These are phyloP conservation scores for Mallotus repandus DNA, from an alignment of 441 rosid genomes.

Conservation along the genomic window DNA sequence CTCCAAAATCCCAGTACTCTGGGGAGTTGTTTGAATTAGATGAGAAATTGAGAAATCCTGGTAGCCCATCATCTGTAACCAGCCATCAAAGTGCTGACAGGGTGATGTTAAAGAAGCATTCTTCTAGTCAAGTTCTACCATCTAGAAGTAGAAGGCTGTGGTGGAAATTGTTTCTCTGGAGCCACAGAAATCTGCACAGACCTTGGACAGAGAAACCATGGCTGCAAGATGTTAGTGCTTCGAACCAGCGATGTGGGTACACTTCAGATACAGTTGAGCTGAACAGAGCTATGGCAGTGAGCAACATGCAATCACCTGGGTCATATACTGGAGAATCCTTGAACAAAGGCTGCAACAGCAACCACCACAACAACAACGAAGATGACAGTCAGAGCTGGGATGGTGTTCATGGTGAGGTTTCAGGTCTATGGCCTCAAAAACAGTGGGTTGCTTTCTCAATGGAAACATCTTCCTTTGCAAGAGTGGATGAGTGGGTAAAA, in stretches of 20 bases:
- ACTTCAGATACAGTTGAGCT: constrained; percentile 74
- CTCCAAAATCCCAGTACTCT: constrained; percentile 37
- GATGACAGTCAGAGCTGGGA: constrained; percentile 40
- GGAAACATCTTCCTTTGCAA: constrained; percentile 56
- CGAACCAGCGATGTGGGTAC: constrained; percentile 79
- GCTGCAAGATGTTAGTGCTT: constrained; percentile 22
- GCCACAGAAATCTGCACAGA: constrained; percentile 80
- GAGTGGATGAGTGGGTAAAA: constrained; percentile 87
- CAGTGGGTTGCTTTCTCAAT: constrained; percentile 85
- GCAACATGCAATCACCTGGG: constrained; percentile 46
- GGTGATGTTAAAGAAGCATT: constrained; percentile 90
- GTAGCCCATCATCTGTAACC: constrained; percentile 53
- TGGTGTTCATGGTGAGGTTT: constrained; percentile 35
- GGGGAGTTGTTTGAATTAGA: constrained; percentile 38
- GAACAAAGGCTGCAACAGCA: constrained; percentile 25
- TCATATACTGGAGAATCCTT: constrained; percentile 47
- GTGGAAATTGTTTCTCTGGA: constrained; percentile 97
- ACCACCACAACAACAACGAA: constrained; percentile 6
- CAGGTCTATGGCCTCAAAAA: constrained; percentile 66
- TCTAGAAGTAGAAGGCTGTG: constrained; percentile 76
- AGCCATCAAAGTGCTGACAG: constrained; percentile 74
- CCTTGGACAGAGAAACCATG: constrained; percentile 39
- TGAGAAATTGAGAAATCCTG: constrained; percentile 27
- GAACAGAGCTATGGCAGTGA: constrained; percentile 29
- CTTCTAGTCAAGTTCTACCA: constrained; percentile 91